Conservation (phyloP, 495 filamentous ascomycete genomes). For the Monascus purpureus region DNA sequence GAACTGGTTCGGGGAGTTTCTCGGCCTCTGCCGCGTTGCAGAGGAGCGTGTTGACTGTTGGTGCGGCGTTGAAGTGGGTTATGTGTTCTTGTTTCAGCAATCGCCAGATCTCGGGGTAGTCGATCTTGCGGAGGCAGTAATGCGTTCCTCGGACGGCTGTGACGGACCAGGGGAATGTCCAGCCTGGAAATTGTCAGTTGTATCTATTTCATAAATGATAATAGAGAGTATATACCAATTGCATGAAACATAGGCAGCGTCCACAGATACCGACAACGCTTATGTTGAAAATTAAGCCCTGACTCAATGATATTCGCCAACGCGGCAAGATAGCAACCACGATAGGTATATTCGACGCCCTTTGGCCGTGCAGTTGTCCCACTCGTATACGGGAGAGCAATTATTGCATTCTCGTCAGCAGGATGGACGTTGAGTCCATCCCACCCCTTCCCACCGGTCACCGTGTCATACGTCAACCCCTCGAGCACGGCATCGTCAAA, state of each 20-base stretch:
- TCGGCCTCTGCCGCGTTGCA: conserved; percentile 63
- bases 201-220: background rate
- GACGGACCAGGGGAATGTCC: conserved; percentile 81
- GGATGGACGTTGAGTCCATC: conserved; percentile 52
- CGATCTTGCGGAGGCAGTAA: conserved; percentile 87
- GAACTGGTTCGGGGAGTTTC: conserved; percentile 52
- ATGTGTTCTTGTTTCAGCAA: conserved; percentile 71
- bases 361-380: conserved; percentile 89
- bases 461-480: conserved; percentile 55
- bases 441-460: conserved; percentile 58
- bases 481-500: conserved; percentile 78
- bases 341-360: conserved; percentile 84
- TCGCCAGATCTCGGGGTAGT: conserved; percentile 85
- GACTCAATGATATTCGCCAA: conserved; percentile 81
- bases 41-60: conserved; percentile 89
- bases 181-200: conserved; percentile 22
- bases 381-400: conserved; percentile 85
- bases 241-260: conserved; percentile 96
- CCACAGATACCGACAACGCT: conserved; percentile 75
- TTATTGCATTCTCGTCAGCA: conserved; percentile 58
- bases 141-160: conserved; percentile 87
- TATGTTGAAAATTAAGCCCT: conserved; percentile 55
- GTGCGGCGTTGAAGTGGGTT: conserved; percentile 92
- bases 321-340: conserved; percentile 73
- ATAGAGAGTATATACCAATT: conserved; percentile 36